Percentiles rank a stretch among this genome's conserved stretches.
These are phyloP conservation scores for Globisporangium ultimum DNA, from an alignment of 352 stramenopile species.

Conservation along the genomic window DNA sequence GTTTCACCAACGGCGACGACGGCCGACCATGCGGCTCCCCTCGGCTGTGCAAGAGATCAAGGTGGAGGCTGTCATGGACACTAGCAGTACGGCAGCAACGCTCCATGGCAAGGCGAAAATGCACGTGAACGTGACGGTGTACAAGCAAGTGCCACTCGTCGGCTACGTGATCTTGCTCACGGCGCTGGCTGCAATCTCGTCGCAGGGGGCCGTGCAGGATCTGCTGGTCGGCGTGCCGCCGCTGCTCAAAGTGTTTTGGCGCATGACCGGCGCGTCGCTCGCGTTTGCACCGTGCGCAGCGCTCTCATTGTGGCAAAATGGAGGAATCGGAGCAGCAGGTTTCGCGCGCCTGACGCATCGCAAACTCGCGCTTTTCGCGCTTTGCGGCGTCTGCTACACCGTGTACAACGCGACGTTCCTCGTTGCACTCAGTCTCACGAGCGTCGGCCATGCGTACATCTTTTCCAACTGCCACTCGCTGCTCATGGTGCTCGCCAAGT, in stretches of 20 bases:
- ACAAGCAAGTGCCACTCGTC: conserved; percentile 42
- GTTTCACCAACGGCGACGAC: neutral
- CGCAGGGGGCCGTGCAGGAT: conserved; percentile 41
- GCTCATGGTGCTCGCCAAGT: conserved; percentile 47
- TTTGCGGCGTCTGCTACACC: conserved; percentile 33
- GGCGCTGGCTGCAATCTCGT: conserved; percentile 38
- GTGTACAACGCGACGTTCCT: conserved; percentile 56
- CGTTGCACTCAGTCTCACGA: conserved; percentile 41
- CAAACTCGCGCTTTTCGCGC: conserved; percentile 18
- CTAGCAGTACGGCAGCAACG: neutral
- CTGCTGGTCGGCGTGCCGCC: conserved; percentile 37
- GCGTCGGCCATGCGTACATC: conserved; percentile 54
- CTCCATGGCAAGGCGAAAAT: conserved; percentile 3
- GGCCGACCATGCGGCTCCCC: conserved; percentile 17
- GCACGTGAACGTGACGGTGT: conserved; percentile 33
- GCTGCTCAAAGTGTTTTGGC: conserved; percentile 57
- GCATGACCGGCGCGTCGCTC: conserved; percentile 35
- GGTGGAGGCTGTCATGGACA: conserved; percentile 31
- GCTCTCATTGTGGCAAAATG: conserved; percentile 19
- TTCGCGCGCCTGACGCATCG: conserved; percentile 16
- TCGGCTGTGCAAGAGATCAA: conserved; percentile 32
- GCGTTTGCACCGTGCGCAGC: conserved; percentile 29
- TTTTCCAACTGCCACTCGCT: conserved; percentile 58
- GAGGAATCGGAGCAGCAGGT: conserved; percentile 4
- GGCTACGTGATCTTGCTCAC: conserved; percentile 42